These are phyloP conservation scores for Lanmaoa rubissima DNA, from an alignment of 768 basidiomycete species.

Conservation along the genomic window DNA sequence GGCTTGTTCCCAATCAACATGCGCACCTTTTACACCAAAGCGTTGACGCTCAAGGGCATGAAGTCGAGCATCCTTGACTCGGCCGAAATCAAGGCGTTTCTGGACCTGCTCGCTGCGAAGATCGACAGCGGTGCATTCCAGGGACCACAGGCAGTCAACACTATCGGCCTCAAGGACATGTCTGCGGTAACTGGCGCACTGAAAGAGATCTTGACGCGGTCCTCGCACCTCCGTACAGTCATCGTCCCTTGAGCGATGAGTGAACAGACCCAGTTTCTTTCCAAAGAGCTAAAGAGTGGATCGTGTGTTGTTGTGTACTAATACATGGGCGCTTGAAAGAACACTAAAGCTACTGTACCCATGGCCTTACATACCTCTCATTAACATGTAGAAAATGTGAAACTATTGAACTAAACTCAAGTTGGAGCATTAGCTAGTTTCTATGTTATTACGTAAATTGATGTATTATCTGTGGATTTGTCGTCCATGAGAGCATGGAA, in stretches of 20 bases:
- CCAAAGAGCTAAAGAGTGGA: no score
- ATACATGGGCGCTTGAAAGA: not conserved
- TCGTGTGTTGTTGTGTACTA: not conserved
- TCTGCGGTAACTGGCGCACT: conserved; percentile 20
- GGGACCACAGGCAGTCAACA: conserved; percentile 27
- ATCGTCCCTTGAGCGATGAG: conserved; percentile 20
- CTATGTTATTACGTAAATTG: no score
- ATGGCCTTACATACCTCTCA: no score
- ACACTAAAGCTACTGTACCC: no score
- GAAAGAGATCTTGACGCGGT: conserved; percentile 25
- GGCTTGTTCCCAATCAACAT: conserved; percentile 31
- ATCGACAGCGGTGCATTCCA: conserved; percentile 29
- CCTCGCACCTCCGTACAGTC: conserved; percentile 30
- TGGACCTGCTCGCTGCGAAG: conserved; percentile 30
- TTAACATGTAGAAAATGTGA: no score
- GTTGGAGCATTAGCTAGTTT: no score
- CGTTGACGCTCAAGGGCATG: conserved; percentile 33
- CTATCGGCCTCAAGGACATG: conserved; percentile 22
- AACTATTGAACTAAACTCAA: no score
- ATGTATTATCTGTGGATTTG: no score
- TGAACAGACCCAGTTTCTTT: not conserved
- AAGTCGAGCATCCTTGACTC: conserved; percentile 25
- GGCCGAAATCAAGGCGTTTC: conserved; percentile 25
- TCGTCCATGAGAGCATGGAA: no score
- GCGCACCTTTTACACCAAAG: conserved; percentile 33